These are phyloP conservation scores for Herpetomonas samuelpessoai DNA, from an alignment of 208 protist genomes.

Conservation along the genomic window DNA sequence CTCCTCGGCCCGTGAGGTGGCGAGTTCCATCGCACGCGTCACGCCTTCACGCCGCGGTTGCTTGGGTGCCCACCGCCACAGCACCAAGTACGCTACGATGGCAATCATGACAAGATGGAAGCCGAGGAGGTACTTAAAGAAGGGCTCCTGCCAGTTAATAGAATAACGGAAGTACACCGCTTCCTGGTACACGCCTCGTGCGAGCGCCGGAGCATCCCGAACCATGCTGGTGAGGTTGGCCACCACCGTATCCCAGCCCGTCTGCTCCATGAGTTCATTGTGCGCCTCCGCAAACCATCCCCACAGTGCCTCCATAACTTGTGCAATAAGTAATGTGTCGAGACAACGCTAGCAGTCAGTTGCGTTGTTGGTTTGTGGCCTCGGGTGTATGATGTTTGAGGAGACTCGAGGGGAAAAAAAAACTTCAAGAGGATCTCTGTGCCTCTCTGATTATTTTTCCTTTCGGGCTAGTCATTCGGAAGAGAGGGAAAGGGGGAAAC, in stretches of 20 bases:
- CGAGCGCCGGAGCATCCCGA: not conserved
- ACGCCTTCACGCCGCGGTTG: not conserved
- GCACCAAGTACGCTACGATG: slow-evolving; percentile 16
- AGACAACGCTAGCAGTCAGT: no score
- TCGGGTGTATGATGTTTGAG: no score
- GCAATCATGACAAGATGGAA: slow-evolving; percentile 49
- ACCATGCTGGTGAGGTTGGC: not conserved
- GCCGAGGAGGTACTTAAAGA: slow-evolving; percentile 53
- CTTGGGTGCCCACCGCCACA: not conserved
- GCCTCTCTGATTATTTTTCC: no score
- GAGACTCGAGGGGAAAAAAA: no score
- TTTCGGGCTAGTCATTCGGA: not conserved
- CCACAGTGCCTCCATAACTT: no score
- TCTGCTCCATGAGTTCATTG: slow-evolving; percentile 40
- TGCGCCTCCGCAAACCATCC: no score
- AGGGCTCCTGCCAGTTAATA: slow-evolving; percentile 74
- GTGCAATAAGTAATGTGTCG: no score
- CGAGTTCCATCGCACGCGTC: slow-evolving; percentile 5
- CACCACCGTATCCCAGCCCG: slow-evolving; percentile 18
- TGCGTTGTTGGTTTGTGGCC: no score
- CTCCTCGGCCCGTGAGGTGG: slow-evolving; percentile 28
- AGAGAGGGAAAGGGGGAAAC: not conserved
- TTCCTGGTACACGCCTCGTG: slow-evolving; percentile 8
- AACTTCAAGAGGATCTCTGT: no score
- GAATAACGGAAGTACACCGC: slow-evolving; percentile 30